These are phyloP conservation scores for Odonthalia washingtoniensis DNA, from an alignment of 31 red algal genomes.

Conservation along the genomic window DNA sequence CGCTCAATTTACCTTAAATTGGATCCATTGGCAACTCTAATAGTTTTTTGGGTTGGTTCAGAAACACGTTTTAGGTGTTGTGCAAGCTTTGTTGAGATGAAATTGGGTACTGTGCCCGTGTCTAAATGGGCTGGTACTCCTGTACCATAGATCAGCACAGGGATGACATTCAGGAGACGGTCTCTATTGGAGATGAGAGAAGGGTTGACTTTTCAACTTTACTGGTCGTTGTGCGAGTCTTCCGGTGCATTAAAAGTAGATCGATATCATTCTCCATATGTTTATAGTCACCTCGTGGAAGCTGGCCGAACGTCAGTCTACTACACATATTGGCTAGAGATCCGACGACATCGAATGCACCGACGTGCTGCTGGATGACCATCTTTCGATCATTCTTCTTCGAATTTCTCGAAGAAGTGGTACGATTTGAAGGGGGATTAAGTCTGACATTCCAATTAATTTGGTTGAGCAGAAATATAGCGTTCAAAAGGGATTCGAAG, in stretches of 20 bases:
- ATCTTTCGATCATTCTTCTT: neutral
- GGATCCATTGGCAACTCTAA: neutral
- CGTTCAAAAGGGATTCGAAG: neutral
- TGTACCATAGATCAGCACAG: neutral
- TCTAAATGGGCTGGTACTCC: neutral
- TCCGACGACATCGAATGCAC: neutral
- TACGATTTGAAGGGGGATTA: neutral
- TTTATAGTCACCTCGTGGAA: neutral
- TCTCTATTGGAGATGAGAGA: neutral
- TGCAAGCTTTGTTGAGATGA: constrained; percentile 10
- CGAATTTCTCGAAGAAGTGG: neutral
- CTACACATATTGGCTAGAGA: neutral
- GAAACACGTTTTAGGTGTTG: neutral
- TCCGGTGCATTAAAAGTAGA: neutral
- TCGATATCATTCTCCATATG: neutral
- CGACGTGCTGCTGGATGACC: neutral
- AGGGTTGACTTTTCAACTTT: neutral
- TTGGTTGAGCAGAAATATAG: neutral
- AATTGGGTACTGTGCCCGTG: neutral
- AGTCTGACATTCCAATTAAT: neutral
- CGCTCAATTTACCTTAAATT: neutral
- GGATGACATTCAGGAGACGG: neutral
- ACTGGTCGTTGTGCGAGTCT: no score
- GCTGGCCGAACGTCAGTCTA: constrained; percentile 5
- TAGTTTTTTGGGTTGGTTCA: neutral